Conservation (phyloP, 1,284 basidiomycete genomes). For the Cryptococcus hybrid region DNA sequence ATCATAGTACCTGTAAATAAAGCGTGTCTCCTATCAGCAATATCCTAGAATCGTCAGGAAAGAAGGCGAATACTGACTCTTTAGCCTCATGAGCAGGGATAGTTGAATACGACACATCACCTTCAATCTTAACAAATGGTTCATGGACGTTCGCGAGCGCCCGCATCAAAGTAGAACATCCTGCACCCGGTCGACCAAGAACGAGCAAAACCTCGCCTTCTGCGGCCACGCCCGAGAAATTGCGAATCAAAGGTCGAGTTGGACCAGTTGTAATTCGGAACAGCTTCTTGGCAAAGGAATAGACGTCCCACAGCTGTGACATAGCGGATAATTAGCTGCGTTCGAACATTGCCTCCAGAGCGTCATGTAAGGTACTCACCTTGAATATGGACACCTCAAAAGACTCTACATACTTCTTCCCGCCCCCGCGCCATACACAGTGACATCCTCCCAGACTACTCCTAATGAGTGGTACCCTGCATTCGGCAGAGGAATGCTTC, state of each 20-base stretch:
- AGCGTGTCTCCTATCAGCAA: background rate
- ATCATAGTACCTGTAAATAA: background rate
- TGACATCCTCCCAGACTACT: background rate
- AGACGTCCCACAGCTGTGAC: background rate
- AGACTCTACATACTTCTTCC: background rate
- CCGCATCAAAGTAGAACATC: conserved; percentile 45
- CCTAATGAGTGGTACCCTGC: background rate
- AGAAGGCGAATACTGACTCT: background rate
- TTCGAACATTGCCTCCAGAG: background rate
- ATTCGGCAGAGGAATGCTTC: background rate
- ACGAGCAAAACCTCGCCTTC: conserved; percentile 21
- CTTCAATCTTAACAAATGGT: conserved; percentile 34
- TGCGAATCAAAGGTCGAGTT: background rate
- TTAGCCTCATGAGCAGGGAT: conserved; percentile 3
- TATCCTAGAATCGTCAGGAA: background rate
- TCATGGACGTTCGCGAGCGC: conserved; percentile 35
- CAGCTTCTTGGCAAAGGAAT: background rate
- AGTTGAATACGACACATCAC: conserved; percentile 30
- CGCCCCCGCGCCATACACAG: background rate
- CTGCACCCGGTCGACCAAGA: conserved; percentile 33
- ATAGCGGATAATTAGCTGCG: background rate
- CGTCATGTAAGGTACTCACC: background rate
- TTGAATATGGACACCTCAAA: background rate
- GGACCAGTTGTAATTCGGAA: background rate
- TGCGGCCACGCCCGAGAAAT: background rate